Evolutionary conservation across 2,329 filamentous ascomycete species (phyloP).

Genomic region (Zasmidium citrigriseum): DNA sequence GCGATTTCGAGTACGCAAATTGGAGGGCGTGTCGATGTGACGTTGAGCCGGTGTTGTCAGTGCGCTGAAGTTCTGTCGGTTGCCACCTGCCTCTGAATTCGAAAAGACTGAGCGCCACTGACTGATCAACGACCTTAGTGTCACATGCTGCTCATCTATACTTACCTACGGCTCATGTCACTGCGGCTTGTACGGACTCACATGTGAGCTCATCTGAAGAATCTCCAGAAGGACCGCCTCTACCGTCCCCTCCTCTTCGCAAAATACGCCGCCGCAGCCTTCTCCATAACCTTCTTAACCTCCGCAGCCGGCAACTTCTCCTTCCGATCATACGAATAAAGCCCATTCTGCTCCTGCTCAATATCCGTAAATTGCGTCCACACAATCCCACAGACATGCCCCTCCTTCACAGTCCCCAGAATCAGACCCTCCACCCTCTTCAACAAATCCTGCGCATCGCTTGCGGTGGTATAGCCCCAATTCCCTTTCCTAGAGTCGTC

Average conservation of each 20-base stretch:
- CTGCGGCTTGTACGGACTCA: too few species aligned
- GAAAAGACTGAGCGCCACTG: too few species aligned
- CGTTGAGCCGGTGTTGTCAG: too few species aligned
- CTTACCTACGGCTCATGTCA: too few species aligned
- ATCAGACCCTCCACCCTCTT: slow-evolving; percentile 60
- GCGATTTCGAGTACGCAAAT: too few species aligned
- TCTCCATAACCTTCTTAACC: slow-evolving; percentile 61
- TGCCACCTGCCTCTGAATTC: too few species aligned
- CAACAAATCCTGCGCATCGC: slow-evolving; percentile 60
- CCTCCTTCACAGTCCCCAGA: slow-evolving; percentile 58
- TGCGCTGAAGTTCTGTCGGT: too few species aligned
- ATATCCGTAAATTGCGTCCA: slow-evolving; percentile 66
- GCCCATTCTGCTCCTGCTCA: slow-evolving; percentile 68
- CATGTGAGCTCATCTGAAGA: too few species aligned
- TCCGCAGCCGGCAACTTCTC: slow-evolving; percentile 61
- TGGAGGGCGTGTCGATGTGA: too few species aligned
- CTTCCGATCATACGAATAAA: slow-evolving; percentile 64
- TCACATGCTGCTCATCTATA: too few species aligned
- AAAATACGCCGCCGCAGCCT: slow-evolving; percentile 52
- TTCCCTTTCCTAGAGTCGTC: slow-evolving; percentile 45
- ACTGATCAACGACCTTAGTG: too few species aligned
- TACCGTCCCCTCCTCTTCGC: slow-evolving; percentile 10
- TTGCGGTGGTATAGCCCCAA: slow-evolving; percentile 70
- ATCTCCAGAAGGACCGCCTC: too few species aligned
- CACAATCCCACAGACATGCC: slow-evolving; percentile 63